A percentile compares a stretch with the other conserved stretches of the same genome.
phyloP scores from a whole-genome alignment of 108 stramenopile genomes.

The Nannochloropsis gaditana region DNA sequence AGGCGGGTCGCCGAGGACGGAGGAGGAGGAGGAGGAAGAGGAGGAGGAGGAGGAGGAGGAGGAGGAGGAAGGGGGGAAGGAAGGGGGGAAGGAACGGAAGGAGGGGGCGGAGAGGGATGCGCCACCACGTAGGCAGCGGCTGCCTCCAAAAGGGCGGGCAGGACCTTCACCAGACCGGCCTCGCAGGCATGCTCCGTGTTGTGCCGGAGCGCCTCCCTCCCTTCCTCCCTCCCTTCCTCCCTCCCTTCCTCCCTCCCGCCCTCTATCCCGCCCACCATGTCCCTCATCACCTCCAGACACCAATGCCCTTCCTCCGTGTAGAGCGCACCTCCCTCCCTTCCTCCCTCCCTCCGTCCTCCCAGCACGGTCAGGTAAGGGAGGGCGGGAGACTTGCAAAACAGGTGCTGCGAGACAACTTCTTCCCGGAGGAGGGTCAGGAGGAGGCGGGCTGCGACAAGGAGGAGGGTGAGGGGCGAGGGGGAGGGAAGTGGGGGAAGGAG shows the following conservation, averaged over 20 bases:
- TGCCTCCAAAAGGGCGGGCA: neutral
- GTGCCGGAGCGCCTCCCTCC: neutral
- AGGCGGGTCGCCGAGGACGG: too few relatives aligned
- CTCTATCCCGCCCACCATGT: neutral
- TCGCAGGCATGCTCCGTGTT: neutral
- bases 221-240: neutral
- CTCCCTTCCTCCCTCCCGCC: neutral
- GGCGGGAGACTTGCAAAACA: neutral
- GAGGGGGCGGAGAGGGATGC: neutral
- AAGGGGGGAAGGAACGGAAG: neutral
- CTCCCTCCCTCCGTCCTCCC: neutral
- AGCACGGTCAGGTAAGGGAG: neutral
- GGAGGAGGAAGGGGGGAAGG: neutral
- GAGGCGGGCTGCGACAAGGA: neutral
- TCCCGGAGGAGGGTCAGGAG: neutral
- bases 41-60: neutral
- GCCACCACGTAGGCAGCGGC: neutral
- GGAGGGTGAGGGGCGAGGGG: neutral
- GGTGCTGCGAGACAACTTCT: neutral
- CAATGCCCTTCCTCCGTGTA: neutral
- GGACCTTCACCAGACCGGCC: neutral
- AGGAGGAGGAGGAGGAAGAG: neutral
- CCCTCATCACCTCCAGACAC: neutral
- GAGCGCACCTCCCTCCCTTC: neutral
- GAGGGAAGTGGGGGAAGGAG: neutral